Conservation (phyloP, 805 yeast genomes). For the Ogataea salicorniae region DNA sequence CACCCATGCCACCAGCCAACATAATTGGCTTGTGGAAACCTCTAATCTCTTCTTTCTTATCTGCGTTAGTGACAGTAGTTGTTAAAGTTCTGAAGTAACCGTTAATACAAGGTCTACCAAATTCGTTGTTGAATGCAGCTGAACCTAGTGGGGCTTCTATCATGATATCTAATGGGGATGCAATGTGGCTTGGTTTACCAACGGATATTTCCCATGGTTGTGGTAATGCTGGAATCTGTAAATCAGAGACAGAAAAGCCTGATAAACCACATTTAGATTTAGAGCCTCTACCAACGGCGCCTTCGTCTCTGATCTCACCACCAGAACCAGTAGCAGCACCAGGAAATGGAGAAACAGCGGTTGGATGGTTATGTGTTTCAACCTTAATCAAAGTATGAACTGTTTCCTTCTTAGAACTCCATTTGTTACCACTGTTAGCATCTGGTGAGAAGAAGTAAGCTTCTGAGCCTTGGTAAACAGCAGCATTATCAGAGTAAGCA, state of each 20-base stretch:
- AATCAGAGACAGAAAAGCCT: slow-evolving; percentile 89
- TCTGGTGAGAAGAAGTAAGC: slow-evolving; percentile 81
- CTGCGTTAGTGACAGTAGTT: slow-evolving; percentile 59
- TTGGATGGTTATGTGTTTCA: slow-evolving; percentile 98
- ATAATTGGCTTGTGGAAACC: slow-evolving; percentile 99
- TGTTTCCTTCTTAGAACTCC: slow-evolving; percentile 69
- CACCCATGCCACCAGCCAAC: slow-evolving; percentile 99
- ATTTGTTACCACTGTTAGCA: slow-evolving; percentile 52
- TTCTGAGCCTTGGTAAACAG: slow-evolving; percentile 81
- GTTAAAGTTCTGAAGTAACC: slow-evolving; percentile 97
- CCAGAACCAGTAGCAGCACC: slow-evolving; percentile 99
- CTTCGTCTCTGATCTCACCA: slow-evolving; percentile 99
- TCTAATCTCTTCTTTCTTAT: slow-evolving; percentile 68
- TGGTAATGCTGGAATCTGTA: slow-evolving; percentile 72
- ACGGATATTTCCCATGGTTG: slow-evolving; percentile 96
- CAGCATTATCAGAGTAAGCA: slow-evolving; percentile 97
- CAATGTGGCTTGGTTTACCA: slow-evolving; percentile 91
- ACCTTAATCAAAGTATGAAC: slow-evolving; percentile 92
- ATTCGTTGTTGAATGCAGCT: slow-evolving; percentile 97
- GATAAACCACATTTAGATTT: slow-evolving; percentile 94
- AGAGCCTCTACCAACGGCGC: slow-evolving; percentile 98
- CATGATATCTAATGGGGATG: slow-evolving; percentile 91
- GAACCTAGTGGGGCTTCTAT: slow-evolving; percentile 96
- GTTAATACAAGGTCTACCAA: slow-evolving; percentile 94
- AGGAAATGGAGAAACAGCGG: slow-evolving; percentile 98